phyloP scores from a whole-genome alignment of 2,329 filamentous ascomycete species.

The Aspergillus sp. region DNA sequence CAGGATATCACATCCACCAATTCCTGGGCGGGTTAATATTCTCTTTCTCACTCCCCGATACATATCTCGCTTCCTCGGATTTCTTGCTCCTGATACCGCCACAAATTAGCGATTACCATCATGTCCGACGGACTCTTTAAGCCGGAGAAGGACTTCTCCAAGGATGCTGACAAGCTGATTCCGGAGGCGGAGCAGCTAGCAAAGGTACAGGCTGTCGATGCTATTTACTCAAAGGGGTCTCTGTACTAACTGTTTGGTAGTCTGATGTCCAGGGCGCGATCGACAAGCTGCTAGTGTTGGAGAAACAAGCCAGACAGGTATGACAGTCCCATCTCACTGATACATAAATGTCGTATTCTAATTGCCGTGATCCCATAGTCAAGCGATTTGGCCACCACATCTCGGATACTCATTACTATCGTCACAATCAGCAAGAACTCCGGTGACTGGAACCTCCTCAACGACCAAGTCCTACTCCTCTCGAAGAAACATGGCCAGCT shows the following conservation, averaged over 20 bases:
- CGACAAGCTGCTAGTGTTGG: slow-evolving; percentile 85
- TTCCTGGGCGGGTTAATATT: slow-evolving; percentile 7
- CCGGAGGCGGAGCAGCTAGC: slow-evolving; percentile 88
- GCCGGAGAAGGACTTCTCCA: slow-evolving; percentile 98
- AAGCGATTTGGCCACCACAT: slow-evolving; percentile 93
- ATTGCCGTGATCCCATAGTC: slow-evolving; percentile 56
- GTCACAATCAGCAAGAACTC: slow-evolving; percentile 93
- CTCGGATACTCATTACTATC: slow-evolving; percentile 80
- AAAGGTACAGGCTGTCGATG: slow-evolving; percentile 59
- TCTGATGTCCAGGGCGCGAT: slow-evolving; percentile 79
- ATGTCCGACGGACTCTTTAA: slow-evolving; percentile 86
- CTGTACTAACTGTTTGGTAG: slow-evolving; percentile 29
- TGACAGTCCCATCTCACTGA: slow-evolving; percentile 2
- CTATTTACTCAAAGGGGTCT: background rate
- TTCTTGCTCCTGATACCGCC: slow-evolving; percentile 6
- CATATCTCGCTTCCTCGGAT: background rate
- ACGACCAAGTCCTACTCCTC: slow-evolving; percentile 90
- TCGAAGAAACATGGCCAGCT: slow-evolving; percentile 99
- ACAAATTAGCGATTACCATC: slow-evolving; percentile 35
- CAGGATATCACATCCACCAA: slow-evolving; percentile 11
- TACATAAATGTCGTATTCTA: slow-evolving; percentile 6
- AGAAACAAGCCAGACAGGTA: slow-evolving; percentile 98
- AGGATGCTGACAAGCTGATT: slow-evolving; percentile 89
- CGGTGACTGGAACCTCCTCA: slow-evolving; percentile 89
- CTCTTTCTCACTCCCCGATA: slow-evolving; percentile 4